Conservation (phyloP, 148 eudicot genomes). For the Hydrangea macrophylla region DNA sequence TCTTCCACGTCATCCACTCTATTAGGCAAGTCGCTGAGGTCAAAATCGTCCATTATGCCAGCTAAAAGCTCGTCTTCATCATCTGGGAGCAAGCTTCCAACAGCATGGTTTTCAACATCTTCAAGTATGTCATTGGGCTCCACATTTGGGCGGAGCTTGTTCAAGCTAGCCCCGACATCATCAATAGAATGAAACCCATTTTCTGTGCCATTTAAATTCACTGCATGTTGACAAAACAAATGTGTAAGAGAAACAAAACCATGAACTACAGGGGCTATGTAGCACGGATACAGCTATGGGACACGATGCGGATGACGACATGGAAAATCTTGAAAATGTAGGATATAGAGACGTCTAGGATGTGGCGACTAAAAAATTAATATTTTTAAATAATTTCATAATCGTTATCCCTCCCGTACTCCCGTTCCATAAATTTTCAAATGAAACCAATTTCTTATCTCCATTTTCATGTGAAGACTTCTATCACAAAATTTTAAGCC, state of each 20-base stretch:
- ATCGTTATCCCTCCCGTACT: too few relatives aligned
- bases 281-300: too few relatives aligned
- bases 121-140: constrained; percentile 44
- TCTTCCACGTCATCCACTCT: constrained; percentile 71
- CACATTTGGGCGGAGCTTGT: constrained; percentile 32
- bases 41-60: constrained; percentile 68
- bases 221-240: constrained; percentile 36
- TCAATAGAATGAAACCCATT: constrained; percentile 43
- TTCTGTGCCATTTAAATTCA: constrained; percentile 36
- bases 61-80: constrained; percentile 91
- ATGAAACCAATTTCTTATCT: too few relatives aligned
- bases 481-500: too few relatives aligned
- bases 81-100: constrained; percentile 70
- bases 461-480: too few relatives aligned
- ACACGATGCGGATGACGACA: too few relatives aligned
- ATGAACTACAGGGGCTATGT: too few relatives aligned
- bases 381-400: too few relatives aligned
- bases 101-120: constrained; percentile 36
- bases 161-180: constrained; percentile 39
- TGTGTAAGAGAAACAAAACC: constrained; percentile 15
- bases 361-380: too few relatives aligned
- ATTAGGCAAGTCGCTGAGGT: constrained; percentile 37
- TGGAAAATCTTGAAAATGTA: too few relatives aligned
- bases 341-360: too few relatives aligned
- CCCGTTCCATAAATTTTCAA: too few relatives aligned